Percentiles rank a stretch among this genome's conserved stretches.
Conservation (phyloP, 805 yeast genomes). For the Spathaspora hagerdaliae region DNA sequence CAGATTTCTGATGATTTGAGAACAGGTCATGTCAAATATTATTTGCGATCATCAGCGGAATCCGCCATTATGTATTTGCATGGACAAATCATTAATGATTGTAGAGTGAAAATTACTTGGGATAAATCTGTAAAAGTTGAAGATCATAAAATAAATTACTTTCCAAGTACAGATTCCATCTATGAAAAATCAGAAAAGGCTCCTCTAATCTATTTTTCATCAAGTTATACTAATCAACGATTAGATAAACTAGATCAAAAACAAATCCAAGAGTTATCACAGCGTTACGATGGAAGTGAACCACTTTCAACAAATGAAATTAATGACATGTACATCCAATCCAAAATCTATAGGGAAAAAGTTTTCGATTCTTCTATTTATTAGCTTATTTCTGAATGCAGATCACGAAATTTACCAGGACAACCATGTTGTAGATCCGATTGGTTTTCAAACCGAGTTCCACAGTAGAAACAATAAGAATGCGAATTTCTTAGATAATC, state of each 20-base stretch:
- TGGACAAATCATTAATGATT: conserved; percentile 25
- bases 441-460: conserved; percentile 30
- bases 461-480: conserved; percentile 51
- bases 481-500: conserved; percentile 35
- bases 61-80: conserved; percentile 30
- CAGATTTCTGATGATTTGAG: conserved; percentile 15
- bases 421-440: conserved; percentile 40
- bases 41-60: conserved; percentile 33
- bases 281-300: conserved; percentile 11
- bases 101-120: conserved; percentile 28
- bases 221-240: conserved; percentile 11
- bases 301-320: conserved; percentile 12
- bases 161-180: neutral
- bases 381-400: conserved; percentile 23
- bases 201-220: conserved; percentile 18
- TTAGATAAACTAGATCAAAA: conserved; percentile 14
- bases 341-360: conserved; percentile 9
- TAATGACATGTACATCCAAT: conserved; percentile 14
- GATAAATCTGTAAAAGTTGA: conserved; percentile 14
- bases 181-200: conserved; percentile 11
- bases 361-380: conserved; percentile 6
- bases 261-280: conserved; percentile 7
- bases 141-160: neutral
- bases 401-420: conserved; percentile 46
- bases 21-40: conserved; percentile 23